Percentiles rank a stretch among this genome's conserved stretches.
phyloP scores from a whole-genome alignment of 163 green algal species.

The Trebouxiophyceae sp. region DNA sequence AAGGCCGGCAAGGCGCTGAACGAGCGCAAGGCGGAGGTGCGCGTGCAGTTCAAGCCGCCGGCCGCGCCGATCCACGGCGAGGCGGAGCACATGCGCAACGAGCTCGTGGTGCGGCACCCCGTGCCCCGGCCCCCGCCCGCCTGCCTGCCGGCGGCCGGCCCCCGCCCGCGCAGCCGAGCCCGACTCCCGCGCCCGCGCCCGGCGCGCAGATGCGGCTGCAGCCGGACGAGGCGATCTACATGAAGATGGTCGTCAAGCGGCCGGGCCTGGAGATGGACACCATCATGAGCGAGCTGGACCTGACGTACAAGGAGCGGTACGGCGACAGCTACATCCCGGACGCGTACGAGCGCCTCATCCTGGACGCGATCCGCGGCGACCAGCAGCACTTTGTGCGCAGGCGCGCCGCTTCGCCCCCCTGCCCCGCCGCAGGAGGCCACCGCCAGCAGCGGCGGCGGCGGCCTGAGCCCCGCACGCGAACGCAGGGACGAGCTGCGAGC shows the following conservation, averaged over 20 bases:
- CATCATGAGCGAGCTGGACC: slow-evolving; percentile 84
- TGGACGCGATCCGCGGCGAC: slow-evolving; percentile 87
- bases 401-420: slow-evolving; percentile 6
- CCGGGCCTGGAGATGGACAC: slow-evolving; percentile 76
- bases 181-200: too few relatives aligned
- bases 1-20: slow-evolving; percentile 95
- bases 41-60: slow-evolving; percentile 69
- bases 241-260: slow-evolving; percentile 91
- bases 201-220: slow-evolving; percentile 57
- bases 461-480: too few relatives aligned
- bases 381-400: slow-evolving; percentile 89
- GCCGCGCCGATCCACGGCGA: slow-evolving; percentile 20
- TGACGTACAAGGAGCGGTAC: slow-evolving; percentile 76
- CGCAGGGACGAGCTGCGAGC: slow-evolving; percentile 89
- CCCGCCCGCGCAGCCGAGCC: too few relatives aligned
- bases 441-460: too few relatives aligned
- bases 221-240: slow-evolving; percentile 90
- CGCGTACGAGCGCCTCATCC: slow-evolving; percentile 95
- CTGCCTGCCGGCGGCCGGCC: too few relatives aligned
- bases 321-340: slow-evolving; percentile 79
- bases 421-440: too few relatives aligned
- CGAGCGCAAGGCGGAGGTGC: slow-evolving; percentile 84
- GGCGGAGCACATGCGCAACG: slow-evolving; percentile 56
- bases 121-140: too few relatives aligned
- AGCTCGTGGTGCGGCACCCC: slow-evolving; percentile 60